phyloP scores from a whole-genome alignment of 345 rosid genomes.

The Limnanthes douglasii region DNA sequence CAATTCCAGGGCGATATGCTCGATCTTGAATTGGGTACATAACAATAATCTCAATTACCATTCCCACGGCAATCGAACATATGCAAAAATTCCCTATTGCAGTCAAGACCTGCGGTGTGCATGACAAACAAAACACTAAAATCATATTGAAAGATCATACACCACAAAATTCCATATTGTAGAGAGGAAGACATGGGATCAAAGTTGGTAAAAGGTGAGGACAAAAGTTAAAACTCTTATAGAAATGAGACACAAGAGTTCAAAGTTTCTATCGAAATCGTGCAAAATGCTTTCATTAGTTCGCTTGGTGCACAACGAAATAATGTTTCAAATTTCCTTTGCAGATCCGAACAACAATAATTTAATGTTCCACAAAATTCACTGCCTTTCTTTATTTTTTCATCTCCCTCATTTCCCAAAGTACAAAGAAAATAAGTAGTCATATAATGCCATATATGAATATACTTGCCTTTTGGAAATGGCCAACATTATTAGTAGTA shows the following conservation, averaged over 20 bases:
- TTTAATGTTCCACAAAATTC: too few species aligned
- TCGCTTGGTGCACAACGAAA: too few species aligned
- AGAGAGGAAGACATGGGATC: too few species aligned
- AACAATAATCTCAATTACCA: constrained; percentile 82
- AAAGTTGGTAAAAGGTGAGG: too few species aligned
- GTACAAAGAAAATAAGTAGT: background rate
- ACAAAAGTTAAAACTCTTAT: too few species aligned
- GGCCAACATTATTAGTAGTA: constrained; percentile 97
- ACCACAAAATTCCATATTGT: too few species aligned
- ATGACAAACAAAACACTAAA: constrained; percentile 3
- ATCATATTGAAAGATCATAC: constrained; percentile 5
- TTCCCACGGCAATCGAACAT: constrained; percentile 91
- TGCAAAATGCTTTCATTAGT: too few species aligned
- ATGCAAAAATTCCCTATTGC: constrained; percentile 98
- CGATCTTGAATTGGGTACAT: constrained; percentile 98
- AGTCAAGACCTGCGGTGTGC: constrained; percentile 68
- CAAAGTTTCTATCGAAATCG: too few species aligned
- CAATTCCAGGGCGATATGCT: constrained; percentile 88
- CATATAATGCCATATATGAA: background rate
- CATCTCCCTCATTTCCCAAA: too few species aligned
- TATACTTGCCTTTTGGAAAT: constrained; percentile 73
- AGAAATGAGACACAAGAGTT: too few species aligned
- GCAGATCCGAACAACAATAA: background rate
- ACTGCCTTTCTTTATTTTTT: too few species aligned
- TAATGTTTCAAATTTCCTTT: too few species aligned